These are phyloP conservation scores for Insectozyma bohioensis DNA, from an alignment of 1,139 yeast genomes.

Conservation along the genomic window DNA sequence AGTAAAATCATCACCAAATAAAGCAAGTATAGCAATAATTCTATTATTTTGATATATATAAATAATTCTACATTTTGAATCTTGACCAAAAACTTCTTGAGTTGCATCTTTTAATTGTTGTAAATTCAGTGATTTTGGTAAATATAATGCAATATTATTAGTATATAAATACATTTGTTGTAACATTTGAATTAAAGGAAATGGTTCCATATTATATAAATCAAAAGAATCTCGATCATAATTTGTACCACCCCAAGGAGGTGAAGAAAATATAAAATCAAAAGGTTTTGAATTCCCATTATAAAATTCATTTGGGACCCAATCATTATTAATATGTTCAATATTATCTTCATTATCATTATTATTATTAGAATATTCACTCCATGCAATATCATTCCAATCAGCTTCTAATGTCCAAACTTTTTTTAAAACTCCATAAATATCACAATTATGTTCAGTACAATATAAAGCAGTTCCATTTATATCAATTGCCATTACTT, in stretches of 20 bases:
- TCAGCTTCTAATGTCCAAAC: slow-evolving; percentile 54
- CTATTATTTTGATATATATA: slow-evolving; percentile 43
- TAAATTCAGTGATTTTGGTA: slow-evolving; percentile 72
- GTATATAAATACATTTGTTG: slow-evolving; percentile 42
- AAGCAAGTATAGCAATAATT: slow-evolving; percentile 55
- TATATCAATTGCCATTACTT: slow-evolving; percentile 67
- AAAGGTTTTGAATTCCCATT: slow-evolving; percentile 25
- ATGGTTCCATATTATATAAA: slow-evolving; percentile 44
- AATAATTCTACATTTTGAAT: slow-evolving; percentile 44
- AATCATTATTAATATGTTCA: slow-evolving; percentile 9
- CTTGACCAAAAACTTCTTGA: slow-evolving; percentile 44
- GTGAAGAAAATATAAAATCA: slow-evolving; percentile 78
- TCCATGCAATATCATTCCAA: slow-evolving; percentile 51
- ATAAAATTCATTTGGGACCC: slow-evolving; percentile 14
- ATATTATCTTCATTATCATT: slow-evolving; percentile 16
- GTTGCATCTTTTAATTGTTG: slow-evolving; percentile 55
- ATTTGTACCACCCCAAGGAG: slow-evolving; percentile 96
- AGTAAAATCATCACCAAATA: slow-evolving; percentile 48
- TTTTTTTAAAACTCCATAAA: slow-evolving; percentile 59
- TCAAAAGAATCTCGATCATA: slow-evolving; percentile 56
- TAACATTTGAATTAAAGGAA: slow-evolving; percentile 47
- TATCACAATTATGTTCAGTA: slow-evolving; percentile 67
- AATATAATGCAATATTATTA: slow-evolving; percentile 60
- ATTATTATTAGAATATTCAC: too few relatives aligned
- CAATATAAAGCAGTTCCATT: slow-evolving; percentile 62